Conservation (phyloP, 495 filamentous ascomycete species). For the Penicillium flavigenum region DNA sequence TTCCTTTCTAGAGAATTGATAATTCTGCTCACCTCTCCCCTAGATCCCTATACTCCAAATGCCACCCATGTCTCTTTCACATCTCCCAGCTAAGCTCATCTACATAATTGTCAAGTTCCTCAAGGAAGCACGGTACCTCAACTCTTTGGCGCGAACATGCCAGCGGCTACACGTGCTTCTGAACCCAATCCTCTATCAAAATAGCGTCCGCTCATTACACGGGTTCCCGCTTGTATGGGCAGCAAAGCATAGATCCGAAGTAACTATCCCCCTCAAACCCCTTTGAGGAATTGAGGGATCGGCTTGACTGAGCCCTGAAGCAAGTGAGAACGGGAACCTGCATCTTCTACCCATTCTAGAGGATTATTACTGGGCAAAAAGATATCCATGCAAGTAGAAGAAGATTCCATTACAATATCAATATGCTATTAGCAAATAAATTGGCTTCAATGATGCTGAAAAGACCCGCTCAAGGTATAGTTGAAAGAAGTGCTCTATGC, state of each 20-base stretch:
- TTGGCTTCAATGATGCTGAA: neutral
- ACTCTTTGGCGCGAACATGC: neutral
- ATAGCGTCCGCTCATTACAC: neutral
- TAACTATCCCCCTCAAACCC: neutral
- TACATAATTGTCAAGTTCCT: neutral
- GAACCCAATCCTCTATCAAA: neutral
- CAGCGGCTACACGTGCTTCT: neutral
- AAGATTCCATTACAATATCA: neutral
- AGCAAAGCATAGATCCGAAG: neutral
- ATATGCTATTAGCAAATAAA: neutral
- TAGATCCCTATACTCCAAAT: neutral
- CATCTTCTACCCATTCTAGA: too few relatives aligned
- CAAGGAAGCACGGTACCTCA: neutral
- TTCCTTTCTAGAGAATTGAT: neutral
- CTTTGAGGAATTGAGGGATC: too few relatives aligned
- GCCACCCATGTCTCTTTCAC: neutral
- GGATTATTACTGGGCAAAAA: neutral
- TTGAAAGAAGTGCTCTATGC: neutral
- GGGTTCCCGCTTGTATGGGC: neutral
- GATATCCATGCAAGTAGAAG: neutral
- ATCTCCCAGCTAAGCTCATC: neutral
- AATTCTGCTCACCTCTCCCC: neutral
- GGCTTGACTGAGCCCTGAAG: too few relatives aligned
- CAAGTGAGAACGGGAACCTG: too few relatives aligned
- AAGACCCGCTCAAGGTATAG: neutral